These are phyloP conservation scores for Lactifluus subvellereus DNA, from an alignment of 768 basidiomycete genomes.

Conservation along the genomic window DNA sequence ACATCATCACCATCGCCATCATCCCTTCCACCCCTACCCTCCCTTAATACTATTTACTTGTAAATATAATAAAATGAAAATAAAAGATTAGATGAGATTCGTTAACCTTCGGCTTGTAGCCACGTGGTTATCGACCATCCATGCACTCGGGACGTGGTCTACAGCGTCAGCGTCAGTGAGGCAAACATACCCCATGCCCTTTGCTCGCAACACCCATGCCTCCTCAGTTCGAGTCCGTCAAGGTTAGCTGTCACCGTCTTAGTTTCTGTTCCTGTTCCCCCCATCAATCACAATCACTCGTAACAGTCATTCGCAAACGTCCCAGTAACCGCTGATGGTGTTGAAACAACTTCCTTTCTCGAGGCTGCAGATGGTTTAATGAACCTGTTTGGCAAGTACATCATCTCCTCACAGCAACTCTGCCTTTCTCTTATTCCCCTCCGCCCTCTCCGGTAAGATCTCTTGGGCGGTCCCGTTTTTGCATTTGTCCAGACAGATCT, in stretches of 20 bases:
- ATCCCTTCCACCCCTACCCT: too few species aligned
- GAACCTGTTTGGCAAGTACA: constrained; percentile 56
- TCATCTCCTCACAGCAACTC: constrained; percentile 7
- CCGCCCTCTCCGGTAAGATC: constrained; percentile 37
- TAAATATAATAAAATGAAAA: neutral
- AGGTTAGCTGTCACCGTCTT: constrained; percentile 36
- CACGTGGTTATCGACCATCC: constrained; percentile 13
- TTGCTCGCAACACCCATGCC: constrained; percentile 33
- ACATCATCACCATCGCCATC: too few species aligned
- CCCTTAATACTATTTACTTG: too few species aligned
- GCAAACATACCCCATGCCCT: neutral
- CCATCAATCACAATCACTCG: constrained; percentile 5
- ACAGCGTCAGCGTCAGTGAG: too few species aligned
- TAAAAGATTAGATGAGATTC: neutral
- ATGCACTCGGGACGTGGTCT: too few species aligned
- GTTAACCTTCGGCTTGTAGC: neutral
- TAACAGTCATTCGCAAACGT: constrained; percentile 83
- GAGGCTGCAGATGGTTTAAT: constrained; percentile 86
- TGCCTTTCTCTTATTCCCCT: neutral
- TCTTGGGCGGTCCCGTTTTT: constrained; percentile 64
- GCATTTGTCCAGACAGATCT: constrained; percentile 70
- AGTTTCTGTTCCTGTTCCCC: neutral
- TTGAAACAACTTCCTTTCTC: constrained; percentile 75
- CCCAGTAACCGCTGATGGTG: constrained; percentile 63
- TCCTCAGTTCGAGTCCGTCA: constrained; percentile 65